Base-by-base conservation (phyloP, 495 filamentous ascomycete species). In the Schizothecium vesticola region DNA sequence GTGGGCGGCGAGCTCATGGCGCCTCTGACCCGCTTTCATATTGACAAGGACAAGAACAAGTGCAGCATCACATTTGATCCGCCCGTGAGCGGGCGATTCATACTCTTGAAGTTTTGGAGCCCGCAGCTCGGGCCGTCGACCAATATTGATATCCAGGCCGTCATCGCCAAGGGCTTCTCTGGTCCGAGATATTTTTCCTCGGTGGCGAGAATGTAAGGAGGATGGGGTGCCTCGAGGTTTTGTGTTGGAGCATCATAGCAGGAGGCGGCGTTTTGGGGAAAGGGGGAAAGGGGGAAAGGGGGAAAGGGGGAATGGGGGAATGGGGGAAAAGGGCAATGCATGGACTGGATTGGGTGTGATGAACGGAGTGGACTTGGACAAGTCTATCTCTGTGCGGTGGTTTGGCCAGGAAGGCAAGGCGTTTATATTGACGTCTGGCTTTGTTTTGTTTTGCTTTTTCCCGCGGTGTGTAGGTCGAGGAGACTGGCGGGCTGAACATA, bases 11-110 rank as follows among this genome's bases (percentile, higher is more conserved):
- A 82, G 68, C 72, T 87, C 21, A 84, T 93, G 80, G 84, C 83
- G 65, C 91, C 91, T 3, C 86, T 91, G 79, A 91, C 92, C 5
- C 84, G 78, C 28, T 96, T 96, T 80, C 90, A 89, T 74, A 96
- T 95, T 66, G 86, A 89, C 72, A 86, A 85, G 73, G 82, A 89
- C 69, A 92, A 92, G 80, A 92, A 87, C 80, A 93, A 89, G 79
- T 92, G 92, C 74, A 93, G 88, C 70, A 88, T 98, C 69, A 89
- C 86, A 70, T 98, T 98, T 76, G 90, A 97, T 71, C 93, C 94
- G 57, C 89, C 92, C 31, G 87, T 95, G 80, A 96, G 88, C 33
- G 93, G 89, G 13, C 84, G 90, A 55, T 94, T 87, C 75, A 89
- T 97, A 65, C 74, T 96, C 56, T 81, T 97, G 69, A 96, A 96